A percentile compares a stretch with the other conserved stretches of the same genome.
phyloP scores from a whole-genome alignment of 1,284 basidiomycete species.

The Leccinum angustisporum region DNA sequence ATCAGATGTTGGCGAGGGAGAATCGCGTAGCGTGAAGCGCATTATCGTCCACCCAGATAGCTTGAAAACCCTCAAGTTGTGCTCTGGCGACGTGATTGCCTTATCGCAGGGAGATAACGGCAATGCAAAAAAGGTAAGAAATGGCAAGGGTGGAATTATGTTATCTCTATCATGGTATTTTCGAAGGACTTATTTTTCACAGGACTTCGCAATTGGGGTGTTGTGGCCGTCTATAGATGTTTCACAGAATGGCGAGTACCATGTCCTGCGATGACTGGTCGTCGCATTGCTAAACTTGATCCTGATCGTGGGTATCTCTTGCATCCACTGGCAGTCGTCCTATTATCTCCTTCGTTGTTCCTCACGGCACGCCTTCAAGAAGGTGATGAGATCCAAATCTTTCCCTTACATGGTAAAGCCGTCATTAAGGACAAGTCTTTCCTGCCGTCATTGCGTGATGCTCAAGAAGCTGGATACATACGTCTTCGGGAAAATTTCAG shows the following conservation, averaged over 20 bases:
- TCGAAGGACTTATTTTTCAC: constrained; percentile 21
- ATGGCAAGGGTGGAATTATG: constrained; percentile 14
- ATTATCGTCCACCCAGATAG: constrained; percentile 66
- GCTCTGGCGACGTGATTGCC: constrained; percentile 70
- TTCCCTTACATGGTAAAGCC: constrained; percentile 45
- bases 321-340: constrained; percentile 49
- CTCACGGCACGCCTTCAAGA: constrained; percentile 57
- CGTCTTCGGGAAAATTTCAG: constrained; percentile 47
- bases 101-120: constrained; percentile 44
- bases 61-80: constrained; percentile 61
- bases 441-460: constrained; percentile 49
- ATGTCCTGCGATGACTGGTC: constrained; percentile 7
- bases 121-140: constrained; percentile 38
- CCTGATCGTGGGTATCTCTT: constrained; percentile 15
- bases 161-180: constrained; percentile 7
- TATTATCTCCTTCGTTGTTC: constrained; percentile 54
- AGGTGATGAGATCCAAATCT: constrained; percentile 47
- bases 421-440: constrained; percentile 39
- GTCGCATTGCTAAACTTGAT: constrained; percentile 22
- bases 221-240: constrained; percentile 70
- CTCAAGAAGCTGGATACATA: constrained; percentile 51
- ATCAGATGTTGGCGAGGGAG: constrained; percentile 38
- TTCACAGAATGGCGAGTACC: constrained; percentile 51
- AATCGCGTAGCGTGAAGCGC: constrained; percentile 57
- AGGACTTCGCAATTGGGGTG: constrained; percentile 65